Evolutionary conservation across 148 eudicot species (phyloP).

Genomic region (Fagopyrum homotropicum): DNA sequence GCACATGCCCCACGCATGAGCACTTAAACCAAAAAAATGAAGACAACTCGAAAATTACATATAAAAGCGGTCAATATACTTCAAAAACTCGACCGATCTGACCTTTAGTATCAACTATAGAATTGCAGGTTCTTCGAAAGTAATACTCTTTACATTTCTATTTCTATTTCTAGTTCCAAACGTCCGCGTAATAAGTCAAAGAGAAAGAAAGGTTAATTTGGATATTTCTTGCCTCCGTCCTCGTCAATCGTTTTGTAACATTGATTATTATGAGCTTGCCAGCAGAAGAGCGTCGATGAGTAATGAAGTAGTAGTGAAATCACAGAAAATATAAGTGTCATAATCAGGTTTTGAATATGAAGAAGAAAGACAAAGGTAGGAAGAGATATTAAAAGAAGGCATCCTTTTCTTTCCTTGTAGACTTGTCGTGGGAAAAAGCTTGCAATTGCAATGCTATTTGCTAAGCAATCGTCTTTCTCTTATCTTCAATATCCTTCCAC

Average conservation of each 20-base stretch:
- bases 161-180: too few relatives aligned
- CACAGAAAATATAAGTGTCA: background rate
- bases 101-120: too few relatives aligned
- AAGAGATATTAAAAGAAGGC: conserved; percentile 22
- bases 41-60: too few relatives aligned
- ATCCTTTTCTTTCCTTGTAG: conserved; percentile 55
- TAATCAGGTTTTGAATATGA: background rate
- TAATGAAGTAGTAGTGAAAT: background rate
- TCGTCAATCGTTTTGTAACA: background rate
- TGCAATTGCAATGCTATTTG: conserved; percentile 10
- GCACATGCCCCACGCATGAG: too few relatives aligned
- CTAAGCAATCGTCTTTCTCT: conserved; percentile 34
- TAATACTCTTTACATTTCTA: too few relatives aligned
- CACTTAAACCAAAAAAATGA: too few relatives aligned
- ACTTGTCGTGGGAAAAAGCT: conserved; percentile 18
- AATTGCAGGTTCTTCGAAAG: too few relatives aligned
- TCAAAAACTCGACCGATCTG: too few relatives aligned
- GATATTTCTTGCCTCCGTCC: background rate
- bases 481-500: conserved; percentile 7
- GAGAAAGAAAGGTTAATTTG: background rate
- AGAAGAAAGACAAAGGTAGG: conserved; percentile 16
- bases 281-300: background rate
- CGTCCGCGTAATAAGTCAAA: background rate
- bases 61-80: too few relatives aligned
- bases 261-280: background rate